Evolutionary conservation across 148 eudicot genomes (phyloP), one percentile per base, ranked within the genome.

Genomic region (Spergularia bocconei): DNA sequence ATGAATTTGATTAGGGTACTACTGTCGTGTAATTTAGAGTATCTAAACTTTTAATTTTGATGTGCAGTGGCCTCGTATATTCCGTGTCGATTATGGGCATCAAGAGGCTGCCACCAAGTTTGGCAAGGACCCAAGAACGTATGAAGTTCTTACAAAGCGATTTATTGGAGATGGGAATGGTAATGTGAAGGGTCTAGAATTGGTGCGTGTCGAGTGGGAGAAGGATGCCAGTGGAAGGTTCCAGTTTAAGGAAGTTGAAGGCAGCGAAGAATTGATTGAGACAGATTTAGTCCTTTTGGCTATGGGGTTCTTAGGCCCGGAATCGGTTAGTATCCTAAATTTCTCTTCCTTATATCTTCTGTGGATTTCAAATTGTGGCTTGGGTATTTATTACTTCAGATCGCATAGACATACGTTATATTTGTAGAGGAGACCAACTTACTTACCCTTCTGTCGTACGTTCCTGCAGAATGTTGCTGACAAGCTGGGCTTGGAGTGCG

Each of bases 261-360:
- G 99, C 58, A 79, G 90, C 1, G 81, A 80, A 83, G 93, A 95
- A 88, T 85, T 85, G 25, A 78, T 95, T 29, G 94, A 84, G 81
- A 92, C 97, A 2, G 99, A 95, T 77, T 75, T 95, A 59, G 97
- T 92, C 58, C 83, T 95, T 36, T 84, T 95, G 38, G 99, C 99
- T 73, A 95, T 95, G 99, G 99, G 99, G n/a, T 95, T 95, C 85
- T 93, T 95, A 17, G 99, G 99, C 65, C 99, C 99, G 33, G 99
- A 95, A 67, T 76, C 86, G 91, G 97, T 94, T 75, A 85, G 98
- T 85, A 67, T 76, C 80, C 67, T 69, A 17, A 60, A 25, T 20
- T 16, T 58, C 25, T 61, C 39, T 52, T 39, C 50, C 25, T 13
- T 17, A 0, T 41, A 6, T 56, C 36, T 59, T 6, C 10, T 44